Percentiles rank a stretch among this genome's conserved stretches.
Evolutionary conservation across 1,139 yeast genomes (phyloP).

Genomic region (Blastobotrys raffinosifermentans): DNA sequence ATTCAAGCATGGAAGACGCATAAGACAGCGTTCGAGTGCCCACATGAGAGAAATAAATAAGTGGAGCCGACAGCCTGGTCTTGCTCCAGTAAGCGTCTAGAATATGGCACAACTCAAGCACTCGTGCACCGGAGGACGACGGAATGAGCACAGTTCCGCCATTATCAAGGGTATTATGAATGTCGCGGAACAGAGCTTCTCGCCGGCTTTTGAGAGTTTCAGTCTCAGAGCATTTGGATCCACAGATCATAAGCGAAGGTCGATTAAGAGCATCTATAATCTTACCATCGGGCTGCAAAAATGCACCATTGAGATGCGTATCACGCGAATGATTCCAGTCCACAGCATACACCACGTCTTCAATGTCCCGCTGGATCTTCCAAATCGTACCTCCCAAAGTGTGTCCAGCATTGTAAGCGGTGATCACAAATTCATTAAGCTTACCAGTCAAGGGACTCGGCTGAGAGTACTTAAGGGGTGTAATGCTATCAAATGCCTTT

Average conservation of each 20-base stretch:
- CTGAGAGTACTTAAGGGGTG: constrained; percentile 72
- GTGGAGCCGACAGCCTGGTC: constrained; percentile 53
- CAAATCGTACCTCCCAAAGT: constrained; percentile 89
- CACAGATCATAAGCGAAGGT: constrained; percentile 82
- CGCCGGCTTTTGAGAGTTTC: constrained; percentile 62
- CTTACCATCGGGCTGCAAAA: constrained; percentile 47
- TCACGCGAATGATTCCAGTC: constrained; percentile 95
- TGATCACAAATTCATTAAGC: constrained; percentile 58
- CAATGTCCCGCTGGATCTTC: constrained; percentile 69
- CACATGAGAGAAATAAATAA: constrained; percentile 67
- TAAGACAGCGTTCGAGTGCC: constrained; percentile 75
- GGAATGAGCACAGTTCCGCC: constrained; percentile 82
- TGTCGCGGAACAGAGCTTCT: constrained; percentile 49
- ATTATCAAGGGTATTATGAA: constrained; percentile 58
- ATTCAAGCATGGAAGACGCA: constrained; percentile 86
- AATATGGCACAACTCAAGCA: constrained; percentile 69
- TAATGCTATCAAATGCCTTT: constrained; percentile 64
- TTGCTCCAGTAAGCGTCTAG: constrained; percentile 56
- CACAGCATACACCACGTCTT: constrained; percentile 79
- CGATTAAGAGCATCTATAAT: constrained; percentile 62
- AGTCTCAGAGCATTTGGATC: constrained; percentile 61
- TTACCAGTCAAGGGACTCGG: constrained; percentile 39
- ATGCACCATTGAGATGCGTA: constrained; percentile 75
- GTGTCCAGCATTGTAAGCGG: constrained; percentile 91
- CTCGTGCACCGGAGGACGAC: constrained; percentile 74